Evolutionary conservation across 2,329 filamentous ascomycete species (phyloP).

Genomic region (Fusarium compactum): DNA sequence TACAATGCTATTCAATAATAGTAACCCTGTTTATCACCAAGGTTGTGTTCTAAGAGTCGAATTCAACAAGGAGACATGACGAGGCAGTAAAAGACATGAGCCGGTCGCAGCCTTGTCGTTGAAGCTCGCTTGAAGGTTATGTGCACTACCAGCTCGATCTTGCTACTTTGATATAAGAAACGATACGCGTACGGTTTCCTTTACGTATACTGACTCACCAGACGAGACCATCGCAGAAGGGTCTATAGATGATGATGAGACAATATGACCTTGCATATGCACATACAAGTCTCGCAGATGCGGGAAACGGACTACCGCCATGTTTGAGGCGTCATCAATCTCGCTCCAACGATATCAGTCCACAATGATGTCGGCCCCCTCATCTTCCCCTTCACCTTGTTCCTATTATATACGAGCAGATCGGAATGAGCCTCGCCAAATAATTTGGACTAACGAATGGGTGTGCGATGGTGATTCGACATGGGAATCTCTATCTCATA

Average conservation of each 20-base stretch:
- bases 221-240: neutral
- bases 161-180: neutral
- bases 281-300: conserved; percentile 34
- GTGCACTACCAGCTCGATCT: neutral
- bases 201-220: neutral
- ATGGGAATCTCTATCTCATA: neutral
- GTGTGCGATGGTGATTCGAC: neutral
- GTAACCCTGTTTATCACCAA: neutral
- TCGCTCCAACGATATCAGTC: conserved; percentile 46
- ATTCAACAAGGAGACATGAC: neutral
- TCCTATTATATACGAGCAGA: neutral
- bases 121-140: conserved; percentile 7
- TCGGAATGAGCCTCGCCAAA: neutral
- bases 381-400: conserved; percentile 14
- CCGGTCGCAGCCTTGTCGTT: conserved; percentile 12
- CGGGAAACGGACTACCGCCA: conserved; percentile 35
- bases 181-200: neutral
- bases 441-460: neutral
- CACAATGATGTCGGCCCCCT: conserved; percentile 46
- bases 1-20: conserved; percentile 2
- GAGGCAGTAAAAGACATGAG: neutral
- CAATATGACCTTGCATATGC: conserved; percentile 31
- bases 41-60: conserved; percentile 3
- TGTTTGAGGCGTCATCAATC: conserved; percentile 44
- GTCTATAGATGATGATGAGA: conserved; percentile 8